These are phyloP conservation scores for Lentinula novae-zelandiae DNA, from an alignment of 1,284 basidiomycete species.

Conservation along the genomic window DNA sequence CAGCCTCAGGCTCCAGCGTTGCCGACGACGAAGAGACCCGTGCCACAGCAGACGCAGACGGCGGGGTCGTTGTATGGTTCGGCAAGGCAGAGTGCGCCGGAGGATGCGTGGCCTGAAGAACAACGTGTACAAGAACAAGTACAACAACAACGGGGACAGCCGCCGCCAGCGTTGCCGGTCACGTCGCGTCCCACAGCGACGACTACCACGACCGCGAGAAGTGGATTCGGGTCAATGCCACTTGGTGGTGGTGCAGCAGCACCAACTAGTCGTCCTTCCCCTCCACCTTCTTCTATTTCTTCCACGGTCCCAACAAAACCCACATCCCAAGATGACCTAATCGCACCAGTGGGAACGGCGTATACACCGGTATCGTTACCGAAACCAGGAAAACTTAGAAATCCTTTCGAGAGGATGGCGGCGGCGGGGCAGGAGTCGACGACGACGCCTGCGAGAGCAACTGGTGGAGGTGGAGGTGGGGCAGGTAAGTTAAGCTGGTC, in stretches of 20 bases:
- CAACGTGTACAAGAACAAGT: constrained; percentile 27
- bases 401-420: constrained; percentile 66
- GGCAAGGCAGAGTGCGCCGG: constrained; percentile 36
- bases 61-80: constrained; percentile 39
- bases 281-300: constrained; percentile 33
- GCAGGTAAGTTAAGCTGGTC: constrained; percentile 87
- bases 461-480: constrained; percentile 26
- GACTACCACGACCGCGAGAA: constrained; percentile 33
- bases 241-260: constrained; percentile 20
- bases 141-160: constrained; percentile 19
- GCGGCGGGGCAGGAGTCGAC: constrained; percentile 35
- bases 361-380: constrained; percentile 85
- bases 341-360: constrained; percentile 79
- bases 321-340: constrained; percentile 65
- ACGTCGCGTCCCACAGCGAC: constrained; percentile 34
- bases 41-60: constrained; percentile 29
- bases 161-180: constrained; percentile 33
- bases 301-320: constrained; percentile 60
- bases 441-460: constrained; percentile 8
- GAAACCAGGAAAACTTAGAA: constrained; percentile 82
- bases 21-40: constrained; percentile 41
- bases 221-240: constrained; percentile 14
- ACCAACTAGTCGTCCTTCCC: constrained; percentile 25
- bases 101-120: constrained; percentile 58
- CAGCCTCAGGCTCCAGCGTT: constrained; percentile 33